Conservation (phyloP, 2,329 filamentous ascomycete genomes). For the Leptographium galeiforme region DNA sequence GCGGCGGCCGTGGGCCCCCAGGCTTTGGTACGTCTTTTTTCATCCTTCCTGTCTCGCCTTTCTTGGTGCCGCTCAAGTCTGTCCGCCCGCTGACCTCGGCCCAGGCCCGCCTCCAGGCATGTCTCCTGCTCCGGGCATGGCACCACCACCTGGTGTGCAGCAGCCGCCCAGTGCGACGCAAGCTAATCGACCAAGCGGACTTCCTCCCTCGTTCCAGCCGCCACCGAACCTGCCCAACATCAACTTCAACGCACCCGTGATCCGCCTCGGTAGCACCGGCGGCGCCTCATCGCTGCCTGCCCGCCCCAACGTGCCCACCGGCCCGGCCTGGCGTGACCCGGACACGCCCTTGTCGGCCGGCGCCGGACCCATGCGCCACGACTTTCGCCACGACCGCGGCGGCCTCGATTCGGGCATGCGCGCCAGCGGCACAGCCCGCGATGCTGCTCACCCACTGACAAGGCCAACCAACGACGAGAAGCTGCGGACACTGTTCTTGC, state of each 20-base stretch:
- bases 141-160: constrained; percentile 63
- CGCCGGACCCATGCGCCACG: background rate
- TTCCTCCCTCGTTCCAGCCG: constrained; percentile 75
- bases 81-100: constrained; percentile 5
- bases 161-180: constrained; percentile 55
- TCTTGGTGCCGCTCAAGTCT: background rate
- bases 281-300: constrained; percentile 9
- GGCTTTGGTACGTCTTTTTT: constrained; percentile 57
- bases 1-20: constrained; percentile 53
- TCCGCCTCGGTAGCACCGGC: constrained; percentile 67
- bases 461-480: constrained; percentile 86
- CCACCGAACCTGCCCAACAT: constrained; percentile 91
- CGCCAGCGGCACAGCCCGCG: constrained; percentile 41
- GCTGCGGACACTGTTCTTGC: constrained; percentile 78
- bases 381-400: constrained; percentile 18
- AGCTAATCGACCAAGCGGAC: constrained; percentile 65
- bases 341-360: constrained; percentile 25
- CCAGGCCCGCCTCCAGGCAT: constrained; percentile 67
- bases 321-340: constrained; percentile 39
- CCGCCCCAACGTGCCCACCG: constrained; percentile 29
- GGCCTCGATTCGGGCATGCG: constrained; percentile 45
- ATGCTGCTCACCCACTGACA: constrained; percentile 57
- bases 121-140: constrained; percentile 67
- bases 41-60: too few species aligned
- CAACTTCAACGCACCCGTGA: constrained; percentile 95